A percentile compares a stretch with the other conserved stretches of the same genome.
These are phyloP conservation scores for Bondarzewia mesenterica DNA, from an alignment of 1,284 basidiomycete genomes.

Conservation along the genomic window DNA sequence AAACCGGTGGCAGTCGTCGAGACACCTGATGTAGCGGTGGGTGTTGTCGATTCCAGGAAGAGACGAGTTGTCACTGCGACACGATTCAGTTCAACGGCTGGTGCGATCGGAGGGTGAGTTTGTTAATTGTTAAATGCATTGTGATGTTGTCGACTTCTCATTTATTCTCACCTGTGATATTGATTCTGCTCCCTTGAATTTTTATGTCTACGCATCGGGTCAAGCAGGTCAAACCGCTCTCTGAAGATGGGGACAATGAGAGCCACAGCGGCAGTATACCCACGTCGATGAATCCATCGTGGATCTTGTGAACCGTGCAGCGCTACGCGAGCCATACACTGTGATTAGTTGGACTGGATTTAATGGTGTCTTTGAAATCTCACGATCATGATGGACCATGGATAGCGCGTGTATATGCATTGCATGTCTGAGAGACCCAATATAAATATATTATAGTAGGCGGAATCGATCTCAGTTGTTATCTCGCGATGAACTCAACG, in stretches of 20 bases:
- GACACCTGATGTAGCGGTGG: slow-evolving; percentile 76
- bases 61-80: slow-evolving; percentile 79
- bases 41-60: slow-evolving; percentile 75
- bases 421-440: no score
- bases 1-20: slow-evolving; percentile 73
- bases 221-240: slow-evolving; percentile 27
- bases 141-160: no score
- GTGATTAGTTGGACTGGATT: neutral
- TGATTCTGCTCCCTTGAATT: slow-evolving; percentile 36
- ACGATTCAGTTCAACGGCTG: slow-evolving; percentile 72
- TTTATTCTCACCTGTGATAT: no score
- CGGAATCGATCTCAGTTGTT: no score
- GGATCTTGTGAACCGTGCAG: slow-evolving; percentile 29
- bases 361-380: neutral
- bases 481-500: no score
- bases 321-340: neutral
- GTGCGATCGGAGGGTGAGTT: slow-evolving; percentile 70
- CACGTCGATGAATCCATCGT: slow-evolving; percentile 24
- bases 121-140: neutral
- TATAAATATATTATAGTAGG: no score
- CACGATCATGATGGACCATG: no score
- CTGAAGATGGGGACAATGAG: slow-evolving; percentile 20
- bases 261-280: slow-evolving; percentile 18
- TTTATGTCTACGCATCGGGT: slow-evolving; percentile 73
- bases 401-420: no score